Evolutionary conservation across 345 rosid species (phyloP).

Genomic region (Eucalyptus brandiana): DNA sequence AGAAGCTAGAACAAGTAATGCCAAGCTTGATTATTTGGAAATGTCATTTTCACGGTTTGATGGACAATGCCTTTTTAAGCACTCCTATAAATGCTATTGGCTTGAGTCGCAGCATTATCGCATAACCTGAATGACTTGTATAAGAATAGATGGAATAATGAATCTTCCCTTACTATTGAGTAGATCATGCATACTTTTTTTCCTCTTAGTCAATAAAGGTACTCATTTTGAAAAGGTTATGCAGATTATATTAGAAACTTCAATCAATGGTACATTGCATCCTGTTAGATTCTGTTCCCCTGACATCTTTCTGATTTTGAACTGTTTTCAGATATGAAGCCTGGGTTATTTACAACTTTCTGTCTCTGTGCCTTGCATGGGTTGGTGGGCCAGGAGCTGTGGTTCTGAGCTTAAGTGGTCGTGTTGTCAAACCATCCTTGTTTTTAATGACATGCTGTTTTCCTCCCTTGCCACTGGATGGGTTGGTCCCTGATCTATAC

Average conservation of each 20-base stretch:
- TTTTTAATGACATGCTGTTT: conserved; percentile 89
- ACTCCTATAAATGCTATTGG: neutral
- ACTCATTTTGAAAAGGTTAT: neutral
- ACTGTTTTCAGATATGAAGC: conserved; percentile 80
- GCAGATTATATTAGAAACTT: neutral
- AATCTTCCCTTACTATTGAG: neutral
- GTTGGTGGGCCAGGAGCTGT: conserved; percentile 99
- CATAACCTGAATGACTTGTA: neutral
- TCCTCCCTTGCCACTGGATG: conserved; percentile 79
- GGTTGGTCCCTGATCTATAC: conserved; percentile 36
- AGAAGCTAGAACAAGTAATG: neutral
- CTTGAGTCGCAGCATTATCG: neutral
- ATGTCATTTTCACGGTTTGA: neutral
- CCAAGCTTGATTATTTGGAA: neutral
- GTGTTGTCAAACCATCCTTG: conserved; percentile 72
- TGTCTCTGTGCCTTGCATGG: conserved; percentile 92
- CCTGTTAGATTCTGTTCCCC: neutral
- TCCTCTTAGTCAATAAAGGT: neutral
- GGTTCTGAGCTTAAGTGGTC: conserved; percentile 81
- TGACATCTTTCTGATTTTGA: neutral
- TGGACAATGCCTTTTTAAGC: neutral
- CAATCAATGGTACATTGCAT: neutral
- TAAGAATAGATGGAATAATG: neutral
- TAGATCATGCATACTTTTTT: neutral
- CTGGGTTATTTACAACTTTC: conserved; percentile 94